Conservation (phyloP, 2,329 filamentous ascomycete species). For the Calonectria hawksworthii region DNA sequence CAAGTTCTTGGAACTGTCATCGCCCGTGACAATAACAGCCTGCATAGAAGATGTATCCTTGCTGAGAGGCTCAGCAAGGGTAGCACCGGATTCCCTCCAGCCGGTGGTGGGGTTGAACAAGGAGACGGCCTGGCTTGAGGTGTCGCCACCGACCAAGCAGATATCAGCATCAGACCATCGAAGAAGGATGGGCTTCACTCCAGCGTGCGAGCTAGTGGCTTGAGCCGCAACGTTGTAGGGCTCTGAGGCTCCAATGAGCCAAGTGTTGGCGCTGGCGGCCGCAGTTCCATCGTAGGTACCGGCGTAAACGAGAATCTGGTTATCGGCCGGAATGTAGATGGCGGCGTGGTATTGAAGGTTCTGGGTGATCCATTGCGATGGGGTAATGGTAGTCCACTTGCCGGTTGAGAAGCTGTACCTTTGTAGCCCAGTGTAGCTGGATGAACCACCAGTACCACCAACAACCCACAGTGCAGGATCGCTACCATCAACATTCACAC, state of each 20-base stretch:
- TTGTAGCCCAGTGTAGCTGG: conserved; percentile 81
- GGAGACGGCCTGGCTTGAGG: conserved; percentile 75
- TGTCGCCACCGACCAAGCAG: conserved; percentile 79
- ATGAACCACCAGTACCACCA: conserved; percentile 73
- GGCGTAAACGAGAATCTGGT: conserved; percentile 84
- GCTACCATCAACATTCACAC: conserved; percentile 70
- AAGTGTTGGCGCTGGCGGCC: conserved; percentile 78
- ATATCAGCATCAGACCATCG: conserved; percentile 80
- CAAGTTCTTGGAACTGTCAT: conserved; percentile 83
- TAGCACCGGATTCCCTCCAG: conserved; percentile 78
- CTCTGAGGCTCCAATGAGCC: conserved; percentile 75
- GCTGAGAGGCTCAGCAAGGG: conserved; percentile 71
- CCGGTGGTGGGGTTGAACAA: conserved; percentile 74
- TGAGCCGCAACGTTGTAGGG: conserved; percentile 76
- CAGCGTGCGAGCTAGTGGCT: conserved; percentile 71
- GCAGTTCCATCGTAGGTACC: conserved; percentile 75
- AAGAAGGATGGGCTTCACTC: conserved; percentile 78
- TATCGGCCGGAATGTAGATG: conserved; percentile 77
- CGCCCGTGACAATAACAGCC: conserved; percentile 76
- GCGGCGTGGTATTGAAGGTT: conserved; percentile 83
- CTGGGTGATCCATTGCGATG: conserved; percentile 67
- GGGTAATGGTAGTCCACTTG: conserved; percentile 65
- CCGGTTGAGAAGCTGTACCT: conserved; percentile 69
- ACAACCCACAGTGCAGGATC: conserved; percentile 82
- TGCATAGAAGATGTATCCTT: conserved; percentile 70